Conservation (phyloP, 768 basidiomycete genomes). For the Xerocomus brunneocitrinus region DNA sequence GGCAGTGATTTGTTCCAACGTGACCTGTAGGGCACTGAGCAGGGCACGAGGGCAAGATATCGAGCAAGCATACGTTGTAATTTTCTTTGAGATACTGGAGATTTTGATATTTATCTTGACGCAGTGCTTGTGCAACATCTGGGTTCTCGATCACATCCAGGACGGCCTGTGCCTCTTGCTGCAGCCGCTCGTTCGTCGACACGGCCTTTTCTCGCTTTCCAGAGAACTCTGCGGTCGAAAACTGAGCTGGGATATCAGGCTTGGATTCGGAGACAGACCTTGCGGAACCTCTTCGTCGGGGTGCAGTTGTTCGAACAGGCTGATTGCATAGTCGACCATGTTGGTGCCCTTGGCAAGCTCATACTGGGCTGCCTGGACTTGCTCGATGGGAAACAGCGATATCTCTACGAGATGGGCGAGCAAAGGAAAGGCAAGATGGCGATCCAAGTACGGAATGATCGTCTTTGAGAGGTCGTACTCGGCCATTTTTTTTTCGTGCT, state of each 20-base stretch:
- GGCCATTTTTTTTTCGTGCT: constrained; percentile 53
- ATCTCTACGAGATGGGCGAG: constrained; percentile 82
- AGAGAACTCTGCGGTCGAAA: constrained; percentile 62
- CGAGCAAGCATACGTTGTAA: constrained; percentile 61
- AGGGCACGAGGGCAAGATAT: not conserved
- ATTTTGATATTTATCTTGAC: constrained; percentile 97
- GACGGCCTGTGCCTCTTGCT: constrained; percentile 88
- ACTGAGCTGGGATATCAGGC: not conserved
- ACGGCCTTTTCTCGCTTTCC: constrained; percentile 79
- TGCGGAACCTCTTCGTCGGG: constrained; percentile 64
- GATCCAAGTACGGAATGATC: constrained; percentile 88
- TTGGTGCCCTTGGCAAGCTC: constrained; percentile 96
- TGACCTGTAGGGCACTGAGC: constrained; percentile 54
- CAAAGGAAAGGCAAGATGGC: constrained; percentile 91
- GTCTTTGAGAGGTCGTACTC: constrained; percentile 90
- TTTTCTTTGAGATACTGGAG: constrained; percentile 90
- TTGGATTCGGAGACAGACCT: constrained; percentile 42
- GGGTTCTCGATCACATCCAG: constrained; percentile 96
- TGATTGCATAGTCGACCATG: constrained; percentile 93
- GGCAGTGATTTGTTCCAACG: constrained; percentile 90
- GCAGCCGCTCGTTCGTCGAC: constrained; percentile 76
- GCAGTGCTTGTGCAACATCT: constrained; percentile 88
- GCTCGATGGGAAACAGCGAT: constrained; percentile 68
- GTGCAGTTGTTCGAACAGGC: constrained; percentile 73
- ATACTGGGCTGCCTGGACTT: constrained; percentile 90